Evolutionary conservation across 2,329 filamentous ascomycete species (phyloP).

Genomic region (Fusarium protoensiforme): DNA sequence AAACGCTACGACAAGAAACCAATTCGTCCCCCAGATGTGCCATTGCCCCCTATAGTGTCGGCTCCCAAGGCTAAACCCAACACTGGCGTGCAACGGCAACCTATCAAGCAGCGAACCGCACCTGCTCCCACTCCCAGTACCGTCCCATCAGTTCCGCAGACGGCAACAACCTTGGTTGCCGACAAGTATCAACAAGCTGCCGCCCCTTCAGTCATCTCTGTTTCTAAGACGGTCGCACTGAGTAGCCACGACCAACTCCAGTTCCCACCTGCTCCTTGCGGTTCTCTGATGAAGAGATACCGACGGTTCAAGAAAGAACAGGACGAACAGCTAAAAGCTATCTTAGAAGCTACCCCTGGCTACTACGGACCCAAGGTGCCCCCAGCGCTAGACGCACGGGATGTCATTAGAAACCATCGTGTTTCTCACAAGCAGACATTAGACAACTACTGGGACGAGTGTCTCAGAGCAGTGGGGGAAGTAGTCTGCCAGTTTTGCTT

Average conservation of each 20-base stretch:
- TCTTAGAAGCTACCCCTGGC: background rate
- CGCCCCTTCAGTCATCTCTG: constrained; percentile 7
- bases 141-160: background rate
- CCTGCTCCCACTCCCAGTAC: background rate
- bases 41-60: background rate
- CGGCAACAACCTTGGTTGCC: constrained; percentile 2
- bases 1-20: constrained; percentile 1
- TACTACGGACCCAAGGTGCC: background rate
- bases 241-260: background rate
- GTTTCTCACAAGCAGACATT: background rate
- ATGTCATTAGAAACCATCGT: background rate
- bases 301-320: background rate
- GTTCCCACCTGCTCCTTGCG: constrained; percentile 13
- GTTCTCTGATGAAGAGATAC: background rate
- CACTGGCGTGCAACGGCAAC: background rate
- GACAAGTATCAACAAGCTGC: background rate
- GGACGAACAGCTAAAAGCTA: background rate
- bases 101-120: background rate
- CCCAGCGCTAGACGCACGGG: background rate
- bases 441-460: constrained; percentile 17
- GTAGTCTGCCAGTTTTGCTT: constrained; percentile 25
- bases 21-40: background rate
- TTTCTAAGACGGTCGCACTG: constrained; percentile 1
- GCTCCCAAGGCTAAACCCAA: background rate
- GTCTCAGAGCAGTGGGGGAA: constrained; percentile 4